Base-by-base conservation (phyloP, 805 yeast genomes). In the Lipomyces starkeyi region DNA sequence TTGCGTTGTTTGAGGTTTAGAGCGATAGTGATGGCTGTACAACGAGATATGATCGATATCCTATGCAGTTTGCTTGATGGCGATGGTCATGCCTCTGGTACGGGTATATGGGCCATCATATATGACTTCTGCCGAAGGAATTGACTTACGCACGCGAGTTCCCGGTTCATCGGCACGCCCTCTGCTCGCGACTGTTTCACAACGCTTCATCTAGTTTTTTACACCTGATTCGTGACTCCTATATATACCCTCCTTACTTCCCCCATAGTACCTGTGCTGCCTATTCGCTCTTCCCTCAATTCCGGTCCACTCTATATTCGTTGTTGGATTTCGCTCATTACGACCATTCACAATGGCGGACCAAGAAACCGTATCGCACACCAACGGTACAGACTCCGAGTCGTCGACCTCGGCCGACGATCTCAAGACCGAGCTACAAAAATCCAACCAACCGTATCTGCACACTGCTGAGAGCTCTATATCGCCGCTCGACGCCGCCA, bases 401-500 rank as follows among this genome's bases (percentile, higher is more conserved):
- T 25, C 56, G n/a, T n/a, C 56, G 7, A 25, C 56, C 32, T 53
- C 56, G 34, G 34, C 56, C 20, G 49, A 43, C 9, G 25, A 43
- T 17, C 27, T 53, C 32, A 25, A 53, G 56, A 27, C 25, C 13
- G 25, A 57, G 53, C 52, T 35, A 3, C n/a, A 53, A 9, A 53
- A 29, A 25, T 57, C 69, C 35, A 37, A 69, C 43, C 72, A 69
- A 57, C 72, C 71, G 27, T 69, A 67, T 59, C 59, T 69, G 32
- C 72, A 69, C 62, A 43, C 68, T 49, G 72, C 71, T 11, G 53
- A 47, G 57, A 25, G 14, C 7, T 34, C 34, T 52, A 64, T 67
- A 63, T n/a, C 56, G 17, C 63, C 75, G n/a, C 47, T 65, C 9
- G 75, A 73, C 17, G 75, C 75, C 13, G 70, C 72, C 34, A 70